These are phyloP conservation scores for Botrytis pseudocinerea DNA, from an alignment of 2,329 filamentous ascomycete species.

Conservation along the genomic window DNA sequence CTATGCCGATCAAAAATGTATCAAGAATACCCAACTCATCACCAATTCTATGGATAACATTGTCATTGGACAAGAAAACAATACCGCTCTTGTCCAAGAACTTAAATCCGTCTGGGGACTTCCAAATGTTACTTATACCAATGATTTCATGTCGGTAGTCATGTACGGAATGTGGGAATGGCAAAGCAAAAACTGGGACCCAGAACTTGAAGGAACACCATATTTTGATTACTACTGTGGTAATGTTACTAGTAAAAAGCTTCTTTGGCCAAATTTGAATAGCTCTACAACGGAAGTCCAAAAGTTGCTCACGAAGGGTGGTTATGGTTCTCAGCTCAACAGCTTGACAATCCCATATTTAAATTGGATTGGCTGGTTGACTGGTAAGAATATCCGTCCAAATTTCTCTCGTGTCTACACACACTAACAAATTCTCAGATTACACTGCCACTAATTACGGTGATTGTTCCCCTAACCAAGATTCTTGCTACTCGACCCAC, in stretches of 20 bases:
- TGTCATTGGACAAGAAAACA: constrained; percentile 50
- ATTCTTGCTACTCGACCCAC: constrained; percentile 53
- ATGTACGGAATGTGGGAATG: constrained; percentile 49
- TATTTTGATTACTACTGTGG: constrained; percentile 55
- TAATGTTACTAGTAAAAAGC: constrained; percentile 51
- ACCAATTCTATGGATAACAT: constrained; percentile 61
- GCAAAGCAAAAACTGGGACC: constrained; percentile 62
- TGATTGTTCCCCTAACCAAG: constrained; percentile 42
- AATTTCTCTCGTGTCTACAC: background rate
- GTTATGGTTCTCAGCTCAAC: constrained; percentile 46
- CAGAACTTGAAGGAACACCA: constrained; percentile 47
- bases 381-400: background rate
- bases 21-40: constrained; percentile 62
- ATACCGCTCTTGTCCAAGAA: constrained; percentile 39
- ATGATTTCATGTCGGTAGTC: constrained; percentile 55
- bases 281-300: constrained; percentile 66
- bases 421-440: constrained; percentile 4
- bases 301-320: constrained; percentile 49
- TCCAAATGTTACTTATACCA: constrained; percentile 43
- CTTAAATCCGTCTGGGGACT: constrained; percentile 58
- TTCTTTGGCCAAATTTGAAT: constrained; percentile 61
- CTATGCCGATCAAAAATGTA: constrained; percentile 61
- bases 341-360: constrained; percentile 52
- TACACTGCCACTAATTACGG: constrained; percentile 1
- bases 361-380: constrained; percentile 58